Percentiles rank a stretch among this genome's conserved stretches.
phyloP scores from a whole-genome alignment of 202 grass and related monocot genomes.

The Setaria viridis region DNA sequence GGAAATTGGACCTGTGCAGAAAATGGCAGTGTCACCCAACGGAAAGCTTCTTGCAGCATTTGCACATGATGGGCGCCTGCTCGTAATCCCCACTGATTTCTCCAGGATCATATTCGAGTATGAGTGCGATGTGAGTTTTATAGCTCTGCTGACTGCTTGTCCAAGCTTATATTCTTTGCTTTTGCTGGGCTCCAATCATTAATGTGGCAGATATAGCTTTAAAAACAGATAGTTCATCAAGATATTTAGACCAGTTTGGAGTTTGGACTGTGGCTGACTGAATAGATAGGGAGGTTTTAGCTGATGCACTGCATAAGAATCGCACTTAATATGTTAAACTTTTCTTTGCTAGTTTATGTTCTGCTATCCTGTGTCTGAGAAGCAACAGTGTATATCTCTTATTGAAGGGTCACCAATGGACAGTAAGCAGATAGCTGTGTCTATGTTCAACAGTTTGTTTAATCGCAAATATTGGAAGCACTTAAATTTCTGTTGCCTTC shows the following conservation, averaged over 20 bases:
- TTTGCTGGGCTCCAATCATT: conserved; percentile 22
- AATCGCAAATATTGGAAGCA: not conserved
- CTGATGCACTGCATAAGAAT: not conserved
- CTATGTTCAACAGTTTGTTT: not conserved
- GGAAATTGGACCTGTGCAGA: conserved; percentile 90
- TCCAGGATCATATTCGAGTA: conserved; percentile 91
- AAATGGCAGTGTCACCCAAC: conserved; percentile 90
- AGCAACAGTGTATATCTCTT: not conserved
- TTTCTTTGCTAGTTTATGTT: not conserved
- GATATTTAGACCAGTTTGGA: conserved; percentile 10
- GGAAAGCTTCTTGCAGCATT: conserved; percentile 91
- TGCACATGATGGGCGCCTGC: conserved; percentile 78
- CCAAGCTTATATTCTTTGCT: not conserved
- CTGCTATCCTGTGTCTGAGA: not conserved
- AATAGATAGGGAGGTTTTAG: not conserved
- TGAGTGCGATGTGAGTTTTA: conserved; percentile 85
- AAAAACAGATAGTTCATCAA: not conserved
- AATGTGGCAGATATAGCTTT: not conserved
- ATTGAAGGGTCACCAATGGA: not conserved
- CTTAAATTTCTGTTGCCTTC: not conserved
- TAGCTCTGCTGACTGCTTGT: not conserved
- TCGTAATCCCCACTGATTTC: conserved; percentile 92
- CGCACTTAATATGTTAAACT: not conserved
- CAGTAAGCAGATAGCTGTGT: not conserved
- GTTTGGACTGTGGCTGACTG: conserved; percentile 2